These are phyloP conservation scores for Coniferiporia weirii DNA, from an alignment of 1,284 basidiomycete genomes.

Conservation along the genomic window DNA sequence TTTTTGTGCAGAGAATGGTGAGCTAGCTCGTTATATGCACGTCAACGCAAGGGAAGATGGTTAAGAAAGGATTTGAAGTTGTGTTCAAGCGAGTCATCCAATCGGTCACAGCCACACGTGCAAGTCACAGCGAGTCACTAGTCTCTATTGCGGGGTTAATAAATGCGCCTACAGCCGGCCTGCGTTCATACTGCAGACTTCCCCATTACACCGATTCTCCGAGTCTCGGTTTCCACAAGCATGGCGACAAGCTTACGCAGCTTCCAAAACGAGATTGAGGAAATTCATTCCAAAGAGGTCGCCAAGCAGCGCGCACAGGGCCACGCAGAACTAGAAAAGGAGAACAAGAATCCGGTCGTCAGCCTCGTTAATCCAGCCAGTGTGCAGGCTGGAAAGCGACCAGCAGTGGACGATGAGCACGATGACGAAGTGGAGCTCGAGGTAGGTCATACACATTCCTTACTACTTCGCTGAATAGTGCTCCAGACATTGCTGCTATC, in stretches of 20 bases:
- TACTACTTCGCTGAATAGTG: not conserved
- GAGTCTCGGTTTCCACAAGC: not conserved
- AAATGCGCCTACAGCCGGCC: not conserved
- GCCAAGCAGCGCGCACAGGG: slow-evolving; percentile 46
- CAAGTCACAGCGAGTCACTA: slow-evolving; percentile 9
- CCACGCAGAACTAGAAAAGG: slow-evolving; percentile 31
- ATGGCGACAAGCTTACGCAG: slow-evolving; percentile 58
- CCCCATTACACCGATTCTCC: not conserved
- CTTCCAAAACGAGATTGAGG: slow-evolving; percentile 73
- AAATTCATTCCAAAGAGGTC: slow-evolving; percentile 60
- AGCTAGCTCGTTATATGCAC: no score
- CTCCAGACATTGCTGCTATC: slow-evolving; percentile 35
- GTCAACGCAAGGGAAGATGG: no score
- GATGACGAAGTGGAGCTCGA: slow-evolving; percentile 56
- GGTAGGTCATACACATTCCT: slow-evolving; percentile 34
- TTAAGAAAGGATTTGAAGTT: not conserved
- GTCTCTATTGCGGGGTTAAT: not conserved
- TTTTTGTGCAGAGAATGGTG: no score
- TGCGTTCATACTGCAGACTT: not conserved
- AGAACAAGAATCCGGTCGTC: slow-evolving; percentile 29
- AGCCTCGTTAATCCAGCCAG: slow-evolving; percentile 19
- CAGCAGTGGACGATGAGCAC: slow-evolving; percentile 18
- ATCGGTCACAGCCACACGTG: not conserved
- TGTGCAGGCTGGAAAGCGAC: slow-evolving; percentile 15
- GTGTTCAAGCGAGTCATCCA: not conserved